phyloP scores from a whole-genome alignment of 2,329 filamentous ascomycete species.

The Thielaviopsis musarum region DNA sequence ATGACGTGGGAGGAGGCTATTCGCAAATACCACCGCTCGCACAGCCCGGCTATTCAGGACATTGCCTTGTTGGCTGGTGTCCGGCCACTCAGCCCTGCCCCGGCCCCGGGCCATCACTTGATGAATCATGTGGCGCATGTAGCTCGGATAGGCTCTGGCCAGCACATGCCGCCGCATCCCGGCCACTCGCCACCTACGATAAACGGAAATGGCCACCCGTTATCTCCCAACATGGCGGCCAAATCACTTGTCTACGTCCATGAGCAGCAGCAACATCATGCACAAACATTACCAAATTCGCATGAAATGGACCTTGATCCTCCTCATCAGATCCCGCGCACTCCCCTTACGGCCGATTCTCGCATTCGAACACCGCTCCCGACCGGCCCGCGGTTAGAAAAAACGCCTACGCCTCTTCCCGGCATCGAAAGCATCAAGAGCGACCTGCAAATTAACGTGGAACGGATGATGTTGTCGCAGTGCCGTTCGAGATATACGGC shows the following conservation, averaged over 20 bases:
- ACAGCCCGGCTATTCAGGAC: conserved; percentile 34
- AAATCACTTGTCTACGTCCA: conserved; percentile 23
- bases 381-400: conserved; percentile 37
- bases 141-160: background rate
- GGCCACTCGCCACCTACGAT: background rate
- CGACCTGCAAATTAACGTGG: conserved; percentile 34
- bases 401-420: conserved; percentile 27
- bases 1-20: conserved; percentile 45
- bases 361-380: conserved; percentile 40
- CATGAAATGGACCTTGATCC: conserved; percentile 41
- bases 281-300: conserved; percentile 15
- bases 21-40: conserved; percentile 34
- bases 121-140: background rate
- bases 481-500: conserved; percentile 35
- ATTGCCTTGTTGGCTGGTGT: conserved; percentile 26
- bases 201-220: background rate
- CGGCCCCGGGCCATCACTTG: conserved; percentile 12
- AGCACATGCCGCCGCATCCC: background rate
- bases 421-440: conserved; percentile 34
- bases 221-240: conserved; percentile 1
- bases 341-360: conserved; percentile 27
- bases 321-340: conserved; percentile 20
- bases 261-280: conserved; percentile 17
- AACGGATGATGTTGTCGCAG: conserved; percentile 32
- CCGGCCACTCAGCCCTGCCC: conserved; percentile 30